phyloP scores from a whole-genome alignment of 2,329 filamentous ascomycete species.

The Aspergillus sojae region DNA sequence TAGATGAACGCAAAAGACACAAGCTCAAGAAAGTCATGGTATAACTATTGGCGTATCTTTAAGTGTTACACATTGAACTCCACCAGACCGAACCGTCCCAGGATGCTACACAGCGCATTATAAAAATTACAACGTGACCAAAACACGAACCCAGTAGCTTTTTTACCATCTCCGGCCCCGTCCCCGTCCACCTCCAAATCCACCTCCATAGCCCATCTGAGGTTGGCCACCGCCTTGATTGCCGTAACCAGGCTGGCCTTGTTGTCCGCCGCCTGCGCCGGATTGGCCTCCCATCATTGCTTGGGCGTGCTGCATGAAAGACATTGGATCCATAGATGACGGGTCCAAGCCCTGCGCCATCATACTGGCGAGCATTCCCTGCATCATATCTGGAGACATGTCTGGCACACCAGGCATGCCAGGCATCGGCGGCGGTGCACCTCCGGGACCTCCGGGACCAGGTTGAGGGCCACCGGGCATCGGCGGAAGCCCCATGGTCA shows the following conservation, averaged over 20 bases:
- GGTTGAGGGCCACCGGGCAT: conserved; percentile 42
- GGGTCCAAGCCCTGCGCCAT: conserved; percentile 58
- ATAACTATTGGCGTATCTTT: not conserved
- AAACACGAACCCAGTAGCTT: conserved; percentile 11
- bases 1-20: not conserved
- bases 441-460: conserved; percentile 30
- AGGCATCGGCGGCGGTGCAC: conserved; percentile 37
- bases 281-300: conserved; percentile 51
- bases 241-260: conserved; percentile 38
- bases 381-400: conserved; percentile 59
- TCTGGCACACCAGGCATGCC: conserved; percentile 51
- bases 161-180: conserved; percentile 43
- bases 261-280: conserved; percentile 41
- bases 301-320: conserved; percentile 58
- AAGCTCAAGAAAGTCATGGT: not conserved
- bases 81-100: conserved; percentile 17
- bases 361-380: conserved; percentile 60
- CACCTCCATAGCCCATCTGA: conserved; percentile 47
- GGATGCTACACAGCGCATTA: conserved; percentile 14
- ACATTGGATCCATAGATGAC: conserved; percentile 55
- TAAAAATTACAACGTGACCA: conserved; percentile 18
- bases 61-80: conserved; percentile 21
- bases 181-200: conserved; percentile 44
- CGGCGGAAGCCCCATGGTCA: conserved; percentile 54
- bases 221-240: conserved; percentile 41